Evolutionary conservation across 78 protist genomes (phyloP).

Genomic region (Fonticula alba): DNA sequence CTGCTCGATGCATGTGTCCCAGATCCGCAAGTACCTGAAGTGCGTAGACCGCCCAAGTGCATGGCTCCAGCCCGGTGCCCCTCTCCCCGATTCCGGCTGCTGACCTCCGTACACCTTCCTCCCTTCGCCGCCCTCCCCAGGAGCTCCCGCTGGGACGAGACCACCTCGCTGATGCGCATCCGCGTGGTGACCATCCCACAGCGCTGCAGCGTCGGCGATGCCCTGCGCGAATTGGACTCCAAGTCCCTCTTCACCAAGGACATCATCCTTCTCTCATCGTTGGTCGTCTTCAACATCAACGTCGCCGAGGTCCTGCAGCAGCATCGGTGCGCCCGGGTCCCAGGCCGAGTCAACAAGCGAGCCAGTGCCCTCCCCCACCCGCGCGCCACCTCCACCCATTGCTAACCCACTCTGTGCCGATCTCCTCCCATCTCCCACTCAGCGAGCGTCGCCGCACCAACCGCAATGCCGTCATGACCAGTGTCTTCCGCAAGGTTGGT

Average conservation of each 20-base stretch:
- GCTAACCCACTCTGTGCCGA: too few species aligned
- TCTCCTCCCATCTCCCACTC: too few species aligned
- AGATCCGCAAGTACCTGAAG: constrained; percentile 27
- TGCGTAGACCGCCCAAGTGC: neutral
- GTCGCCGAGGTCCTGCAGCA: constrained; percentile 25
- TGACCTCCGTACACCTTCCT: neutral
- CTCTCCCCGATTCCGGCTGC: too few species aligned
- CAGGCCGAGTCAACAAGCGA: too few species aligned
- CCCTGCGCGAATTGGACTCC: constrained; percentile 41
- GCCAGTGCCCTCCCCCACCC: too few species aligned
- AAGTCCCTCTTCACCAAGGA: constrained; percentile 28
- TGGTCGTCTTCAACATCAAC: constrained; percentile 47
- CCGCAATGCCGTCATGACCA: too few species aligned
- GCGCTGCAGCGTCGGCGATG: constrained; percentile 36
- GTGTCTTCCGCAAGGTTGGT: neutral
- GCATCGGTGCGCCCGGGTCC: constrained; percentile 37
- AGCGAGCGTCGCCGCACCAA: too few species aligned
- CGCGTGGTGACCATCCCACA: neutral
- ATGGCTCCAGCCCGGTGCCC: neutral
- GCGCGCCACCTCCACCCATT: too few species aligned
- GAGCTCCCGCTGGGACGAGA: neutral
- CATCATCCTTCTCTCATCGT: constrained; percentile 52
- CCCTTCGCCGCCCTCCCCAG: neutral
- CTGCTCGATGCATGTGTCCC: constrained; percentile 33
- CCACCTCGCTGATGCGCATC: neutral